phyloP scores from a whole-genome alignment of 441 rosid species.

The Erodium texanum region DNA sequence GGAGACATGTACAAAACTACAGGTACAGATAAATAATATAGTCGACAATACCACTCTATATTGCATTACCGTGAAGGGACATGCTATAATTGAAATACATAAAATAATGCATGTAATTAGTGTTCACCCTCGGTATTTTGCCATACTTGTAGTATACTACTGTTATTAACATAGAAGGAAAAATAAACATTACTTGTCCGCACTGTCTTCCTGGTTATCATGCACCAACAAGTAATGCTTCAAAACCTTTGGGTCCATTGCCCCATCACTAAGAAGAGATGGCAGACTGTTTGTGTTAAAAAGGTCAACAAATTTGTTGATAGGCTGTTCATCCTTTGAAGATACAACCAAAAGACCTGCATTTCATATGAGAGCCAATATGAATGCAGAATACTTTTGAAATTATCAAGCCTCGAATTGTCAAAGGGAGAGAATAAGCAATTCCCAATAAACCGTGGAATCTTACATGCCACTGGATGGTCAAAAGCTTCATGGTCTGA shows the following conservation, averaged over 20 bases:
- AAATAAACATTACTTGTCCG: conserved; percentile 50
- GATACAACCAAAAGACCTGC: conserved; percentile 94
- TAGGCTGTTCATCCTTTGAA: conserved; percentile 84
- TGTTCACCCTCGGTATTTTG: background rate
- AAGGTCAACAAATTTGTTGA: conserved; percentile 73
- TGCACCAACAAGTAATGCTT: conserved; percentile 85
- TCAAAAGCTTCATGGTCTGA: conserved; percentile 98
- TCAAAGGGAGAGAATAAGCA: conserved; percentile 10
- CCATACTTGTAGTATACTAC: background rate
- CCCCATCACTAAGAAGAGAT: conserved; percentile 74
- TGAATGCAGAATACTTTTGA: background rate
- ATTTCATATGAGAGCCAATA: conserved; percentile 13
- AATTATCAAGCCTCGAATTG: conserved; percentile 9
- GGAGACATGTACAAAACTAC: background rate
- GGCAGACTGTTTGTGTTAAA: conserved; percentile 76
- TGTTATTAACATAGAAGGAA: background rate
- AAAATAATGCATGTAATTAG: background rate
- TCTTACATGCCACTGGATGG: conserved; percentile 97
- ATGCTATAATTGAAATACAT: background rate
- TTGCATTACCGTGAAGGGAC: background rate
- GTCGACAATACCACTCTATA: conserved; percentile 8
- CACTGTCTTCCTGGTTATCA: conserved; percentile 72
- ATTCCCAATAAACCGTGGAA: conserved; percentile 21
- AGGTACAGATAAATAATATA: background rate
- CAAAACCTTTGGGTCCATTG: conserved; percentile 88